phyloP scores from a whole-genome alignment of 306 rosid species.

The Begonia fuchsioides region DNA sequence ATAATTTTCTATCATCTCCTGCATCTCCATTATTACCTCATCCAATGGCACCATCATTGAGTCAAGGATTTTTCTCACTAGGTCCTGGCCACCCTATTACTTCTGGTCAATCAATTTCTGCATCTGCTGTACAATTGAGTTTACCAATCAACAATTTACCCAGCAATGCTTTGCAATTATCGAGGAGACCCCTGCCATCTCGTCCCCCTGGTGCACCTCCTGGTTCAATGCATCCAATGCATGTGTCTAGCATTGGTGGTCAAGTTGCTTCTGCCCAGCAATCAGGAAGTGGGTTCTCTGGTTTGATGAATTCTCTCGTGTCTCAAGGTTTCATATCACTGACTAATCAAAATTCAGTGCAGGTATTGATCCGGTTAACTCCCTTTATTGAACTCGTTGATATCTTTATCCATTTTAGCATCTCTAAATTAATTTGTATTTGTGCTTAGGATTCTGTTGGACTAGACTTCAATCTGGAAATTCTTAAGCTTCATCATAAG shows the following conservation, averaged over 20 bases:
- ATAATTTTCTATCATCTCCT: constrained; percentile 7
- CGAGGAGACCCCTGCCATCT: constrained; percentile 41
- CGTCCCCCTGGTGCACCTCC: constrained; percentile 48
- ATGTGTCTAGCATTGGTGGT: too few species aligned
- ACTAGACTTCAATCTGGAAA: constrained; percentile 62
- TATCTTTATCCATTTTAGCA: too few species aligned
- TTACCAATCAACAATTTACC: constrained; percentile 22
- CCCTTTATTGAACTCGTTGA: too few species aligned
- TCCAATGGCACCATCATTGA: constrained; percentile 24
- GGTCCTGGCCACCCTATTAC: constrained; percentile 32
- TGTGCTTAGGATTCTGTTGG: constrained; percentile 71
- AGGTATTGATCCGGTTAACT: constrained; percentile 29
- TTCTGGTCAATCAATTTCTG: constrained; percentile 23
- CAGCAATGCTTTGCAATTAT: constrained; percentile 34
- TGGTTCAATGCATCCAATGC: constrained; percentile 11
- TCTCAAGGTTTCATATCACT: constrained; percentile 83
- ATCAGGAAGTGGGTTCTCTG: constrained; percentile 38
- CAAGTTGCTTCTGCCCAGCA: constrained; percentile 32
- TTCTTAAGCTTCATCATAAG: constrained; percentile 73
- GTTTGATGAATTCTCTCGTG: constrained; percentile 69
- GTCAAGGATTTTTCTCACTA: constrained; percentile 25
- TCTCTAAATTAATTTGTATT: too few species aligned
- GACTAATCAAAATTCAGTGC: constrained; percentile 37
- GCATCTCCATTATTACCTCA: constrained; percentile 17
- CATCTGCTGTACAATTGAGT: constrained; percentile 28